These are phyloP conservation scores for Boletus rubescentipes DNA, from an alignment of 768 basidiomycete genomes.

Conservation along the genomic window DNA sequence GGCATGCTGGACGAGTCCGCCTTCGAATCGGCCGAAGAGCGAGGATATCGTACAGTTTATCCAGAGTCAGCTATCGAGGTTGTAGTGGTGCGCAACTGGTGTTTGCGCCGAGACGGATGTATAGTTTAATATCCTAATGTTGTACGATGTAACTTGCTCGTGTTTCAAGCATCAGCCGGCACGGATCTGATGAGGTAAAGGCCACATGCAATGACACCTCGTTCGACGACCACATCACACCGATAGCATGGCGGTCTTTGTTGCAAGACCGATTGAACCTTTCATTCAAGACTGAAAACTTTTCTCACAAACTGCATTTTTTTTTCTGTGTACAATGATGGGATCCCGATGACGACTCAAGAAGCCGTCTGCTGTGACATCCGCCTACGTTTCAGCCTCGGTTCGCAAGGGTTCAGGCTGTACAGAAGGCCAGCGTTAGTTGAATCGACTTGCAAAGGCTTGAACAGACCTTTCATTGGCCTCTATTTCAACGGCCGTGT, in stretches of 20 bases:
- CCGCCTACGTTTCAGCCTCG: background rate
- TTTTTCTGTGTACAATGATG: too few species aligned
- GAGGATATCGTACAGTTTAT: conserved; percentile 16
- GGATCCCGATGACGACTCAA: background rate
- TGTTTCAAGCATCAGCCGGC: too few species aligned
- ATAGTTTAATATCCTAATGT: too few species aligned
- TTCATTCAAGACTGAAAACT: too few species aligned
- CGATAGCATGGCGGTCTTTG: too few species aligned
- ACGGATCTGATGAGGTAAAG: too few species aligned
- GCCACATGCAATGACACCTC: too few species aligned
- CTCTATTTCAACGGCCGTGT: background rate
- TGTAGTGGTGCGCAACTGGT: background rate
- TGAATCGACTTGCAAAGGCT: background rate
- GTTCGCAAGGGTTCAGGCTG: background rate
- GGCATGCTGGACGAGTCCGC: conserved; percentile 21
- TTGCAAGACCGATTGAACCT: too few species aligned
- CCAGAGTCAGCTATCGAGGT: background rate
- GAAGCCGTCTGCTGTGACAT: too few species aligned
- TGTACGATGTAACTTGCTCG: too few species aligned
- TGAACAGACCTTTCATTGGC: background rate
- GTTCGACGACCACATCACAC: too few species aligned
- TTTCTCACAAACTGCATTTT: background rate
- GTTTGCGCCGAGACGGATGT: too few species aligned
- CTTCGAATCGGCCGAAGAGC: conserved; percentile 18
- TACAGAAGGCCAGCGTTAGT: background rate